Percentiles rank a stretch among this genome's conserved stretches.
Evolutionary conservation across 2,329 filamentous ascomycete genomes (phyloP).

Genomic region (Paecilomyces sp.): DNA sequence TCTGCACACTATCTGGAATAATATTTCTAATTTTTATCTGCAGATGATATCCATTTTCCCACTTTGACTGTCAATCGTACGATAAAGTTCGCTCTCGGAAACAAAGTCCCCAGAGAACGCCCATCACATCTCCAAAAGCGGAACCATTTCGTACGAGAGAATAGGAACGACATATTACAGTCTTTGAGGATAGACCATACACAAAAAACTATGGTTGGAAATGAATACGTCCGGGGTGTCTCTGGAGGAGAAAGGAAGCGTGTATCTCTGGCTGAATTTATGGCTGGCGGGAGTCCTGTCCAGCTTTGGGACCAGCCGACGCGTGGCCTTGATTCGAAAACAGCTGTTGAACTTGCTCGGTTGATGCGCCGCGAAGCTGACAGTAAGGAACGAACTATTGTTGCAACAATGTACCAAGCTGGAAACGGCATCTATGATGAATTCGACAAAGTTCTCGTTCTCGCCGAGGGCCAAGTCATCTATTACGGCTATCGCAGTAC

Average conservation of each 20-base stretch:
- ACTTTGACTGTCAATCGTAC: conserved; percentile 68
- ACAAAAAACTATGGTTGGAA: conserved; percentile 57
- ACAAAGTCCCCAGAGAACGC: conserved; percentile 23
- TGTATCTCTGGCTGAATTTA: conserved; percentile 56
- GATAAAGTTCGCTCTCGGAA: conserved; percentile 62
- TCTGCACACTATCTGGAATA: not conserved
- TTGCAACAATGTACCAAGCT: conserved; percentile 62
- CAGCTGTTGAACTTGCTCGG: conserved; percentile 53
- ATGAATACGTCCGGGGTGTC: conserved; percentile 59
- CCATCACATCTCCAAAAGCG: conserved; percentile 15
- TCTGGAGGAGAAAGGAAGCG: conserved; percentile 63
- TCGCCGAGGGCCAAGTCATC: conserved; percentile 57
- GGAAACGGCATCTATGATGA: conserved; percentile 61
- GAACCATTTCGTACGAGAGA: conserved; percentile 22
- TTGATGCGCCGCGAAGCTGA: conserved; percentile 55
- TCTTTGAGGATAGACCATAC: conserved; percentile 42
- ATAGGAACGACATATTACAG: conserved; percentile 24
- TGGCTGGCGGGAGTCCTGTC: conserved; percentile 48
- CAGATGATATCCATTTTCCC: conserved; percentile 65
- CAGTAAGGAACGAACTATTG: conserved; percentile 49
- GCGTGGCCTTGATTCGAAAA: conserved; percentile 58
- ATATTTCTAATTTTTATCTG: not conserved
- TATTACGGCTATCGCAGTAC: conserved; percentile 55
- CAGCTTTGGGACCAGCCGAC: conserved; percentile 63
- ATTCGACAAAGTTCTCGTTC: conserved; percentile 62